Evolutionary conservation across 768 basidiomycete species (phyloP), one percentile per base, ranked within the genome.

Genomic region (Trametes meyenii): DNA sequence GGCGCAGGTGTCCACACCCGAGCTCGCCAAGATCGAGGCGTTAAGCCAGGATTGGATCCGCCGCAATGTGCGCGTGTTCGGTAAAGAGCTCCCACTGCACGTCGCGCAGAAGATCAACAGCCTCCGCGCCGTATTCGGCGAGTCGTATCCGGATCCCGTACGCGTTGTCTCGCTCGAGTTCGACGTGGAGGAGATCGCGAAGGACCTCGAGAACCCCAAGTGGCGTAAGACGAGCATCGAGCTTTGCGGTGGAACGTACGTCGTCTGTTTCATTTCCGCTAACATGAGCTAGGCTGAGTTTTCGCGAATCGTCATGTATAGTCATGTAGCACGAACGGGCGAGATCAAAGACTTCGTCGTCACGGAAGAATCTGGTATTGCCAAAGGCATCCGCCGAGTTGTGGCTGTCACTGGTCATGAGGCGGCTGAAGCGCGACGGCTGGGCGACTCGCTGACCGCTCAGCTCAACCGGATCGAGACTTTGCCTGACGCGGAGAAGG

Each of bases 171-270:
- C 93, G 2, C 80, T 99, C 21, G 96, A 93, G 73, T 94, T 83
- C 71, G 86, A 88, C 63, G 83, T 96, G 17, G 89, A 96, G 52
- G 92, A 95, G 67, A 94, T 99, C 56, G 76, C 85, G 19, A 81
- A 84, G 68, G 93, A 99, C 66, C 81, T 96, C 44, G 84, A 89
- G 68, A 96, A 94, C 74, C 86, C 89, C 3, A 93, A 89, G 75
- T 99, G 97, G 97, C 79, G 91, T 49, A 77, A 76, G 29, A 97
- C 96, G 12, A 95, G 92, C 73, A 85, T 97, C 64, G 97, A 99
- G 76, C 96, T 99, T 72, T 99, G 97, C 73, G 97, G 97, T 75
- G 97, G 97, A 74, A 99, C 97, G 86, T 94, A 68, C 74, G 92
- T 84, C 13, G 26, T 2, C 26, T 13, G 44, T 40, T 44, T 23